Evolutionary conservation across 2,329 filamentous ascomycete genomes (phyloP).

Genomic region (Colletotrichum nymphaeae): DNA sequence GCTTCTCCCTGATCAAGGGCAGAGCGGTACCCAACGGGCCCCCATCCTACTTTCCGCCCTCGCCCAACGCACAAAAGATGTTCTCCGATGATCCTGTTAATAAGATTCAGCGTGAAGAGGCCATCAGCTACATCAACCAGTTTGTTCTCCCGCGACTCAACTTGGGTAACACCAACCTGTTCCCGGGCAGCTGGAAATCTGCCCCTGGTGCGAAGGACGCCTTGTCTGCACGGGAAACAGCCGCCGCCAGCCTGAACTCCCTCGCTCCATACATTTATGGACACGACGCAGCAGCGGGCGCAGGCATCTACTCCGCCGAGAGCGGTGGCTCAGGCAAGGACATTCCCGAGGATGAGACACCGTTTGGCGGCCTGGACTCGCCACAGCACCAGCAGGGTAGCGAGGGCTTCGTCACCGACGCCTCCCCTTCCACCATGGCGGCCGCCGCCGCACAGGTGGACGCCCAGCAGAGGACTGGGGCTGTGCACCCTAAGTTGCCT

Average conservation of each 20-base stretch:
- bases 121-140: slow-evolving; percentile 76
- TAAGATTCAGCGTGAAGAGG: slow-evolving; percentile 75
- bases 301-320: slow-evolving; percentile 51
- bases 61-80: slow-evolving; percentile 52
- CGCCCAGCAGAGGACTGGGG: slow-evolving; percentile 7
- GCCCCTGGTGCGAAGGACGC: slow-evolving; percentile 49
- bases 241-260: slow-evolving; percentile 63
- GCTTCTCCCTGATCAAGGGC: slow-evolving; percentile 73
- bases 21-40: slow-evolving; percentile 73
- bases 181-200: slow-evolving; percentile 44
- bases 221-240: slow-evolving; percentile 54
- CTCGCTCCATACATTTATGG: slow-evolving; percentile 68
- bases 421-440: slow-evolving; percentile 12
- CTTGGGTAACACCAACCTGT: slow-evolving; percentile 60
- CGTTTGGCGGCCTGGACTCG: slow-evolving; percentile 36
- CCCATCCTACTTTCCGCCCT: slow-evolving; percentile 69
- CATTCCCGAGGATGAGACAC: slow-evolving; percentile 38
- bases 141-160: slow-evolving; percentile 72
- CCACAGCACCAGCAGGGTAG: slow-evolving; percentile 18
- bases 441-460: slow-evolving; percentile 20
- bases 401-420: slow-evolving; percentile 11
- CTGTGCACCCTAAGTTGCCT: slow-evolving; percentile 29
- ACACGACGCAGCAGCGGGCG: slow-evolving; percentile 56
- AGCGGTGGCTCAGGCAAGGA: slow-evolving; percentile 36
- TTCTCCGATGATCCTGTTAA: slow-evolving; percentile 66